Base-by-base conservation (phyloP, 768 basidiomycete species). In the Leccinum ochraceum region DNA sequence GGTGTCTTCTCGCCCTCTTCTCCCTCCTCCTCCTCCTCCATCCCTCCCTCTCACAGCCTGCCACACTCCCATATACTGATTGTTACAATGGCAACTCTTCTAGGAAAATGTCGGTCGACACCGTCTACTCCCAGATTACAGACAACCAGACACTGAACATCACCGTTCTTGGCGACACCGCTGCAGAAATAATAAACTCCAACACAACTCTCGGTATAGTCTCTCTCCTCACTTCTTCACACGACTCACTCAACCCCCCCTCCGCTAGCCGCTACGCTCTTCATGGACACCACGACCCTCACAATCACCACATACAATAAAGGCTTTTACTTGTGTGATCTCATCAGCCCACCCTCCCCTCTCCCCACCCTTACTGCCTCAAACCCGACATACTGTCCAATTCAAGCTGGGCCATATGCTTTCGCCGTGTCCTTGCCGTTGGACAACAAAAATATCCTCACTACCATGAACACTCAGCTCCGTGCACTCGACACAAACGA, bases 401-500 rank as follows among this genome's bases (percentile, higher is more conserved):
- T 97, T 60, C 69, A 80, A 5, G 79, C 87, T 4, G 96, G 96
- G 1, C 84, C 86, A 2, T 88, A 97, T 67, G 95, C 87, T 2
- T 84, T 98, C 69, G 85, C 92, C 24, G 79, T 92, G 11, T 81
- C 87, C 17, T 85, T 93, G 44, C 86, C 86, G 6, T 84, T 90
- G 69, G 80, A 83, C 37, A 67, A 77, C 49, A 79, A 83, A 60
- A 89, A 90, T 69, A 83, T 87, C 16, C 80, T 98, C 49, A 92
- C 91, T 13, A 95, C 95, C 10, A 81, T 96, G 58, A 81, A 83
- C 62, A 97, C 95, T 1, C 86, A 86, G 22, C 75, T 99, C 24
- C 88, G 92, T 51, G 90, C 95, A 8, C 89, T 98, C 24, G 97
- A 99, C 75, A 88, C 95, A 0, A 87, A 84, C 49, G 85, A 89